Percentiles rank a stretch among this genome's conserved stretches.
Evolutionary conservation across 176 grass and related monocot species (phyloP).

Genomic region (Paspalum vaginatum): DNA sequence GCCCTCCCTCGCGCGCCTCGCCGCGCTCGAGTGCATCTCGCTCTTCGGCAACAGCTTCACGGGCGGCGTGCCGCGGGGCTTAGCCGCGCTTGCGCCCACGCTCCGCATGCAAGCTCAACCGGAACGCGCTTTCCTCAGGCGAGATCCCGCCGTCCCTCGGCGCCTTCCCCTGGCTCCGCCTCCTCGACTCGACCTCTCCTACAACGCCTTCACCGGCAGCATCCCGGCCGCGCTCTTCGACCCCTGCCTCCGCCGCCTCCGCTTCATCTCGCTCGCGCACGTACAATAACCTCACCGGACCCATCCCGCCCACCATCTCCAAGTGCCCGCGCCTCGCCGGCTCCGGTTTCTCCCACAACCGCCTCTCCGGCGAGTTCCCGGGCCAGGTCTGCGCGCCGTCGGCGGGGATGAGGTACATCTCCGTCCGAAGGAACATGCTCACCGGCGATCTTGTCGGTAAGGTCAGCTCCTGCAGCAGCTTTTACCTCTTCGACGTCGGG

Average conservation of each 20-base stretch:
- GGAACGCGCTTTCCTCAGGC: slow-evolving; percentile 73
- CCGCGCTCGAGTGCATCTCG: slow-evolving; percentile 70
- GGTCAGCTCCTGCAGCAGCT: slow-evolving; percentile 54
- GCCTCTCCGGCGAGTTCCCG: slow-evolving; percentile 74
- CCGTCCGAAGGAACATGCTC: slow-evolving; percentile 70
- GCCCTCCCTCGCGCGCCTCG: slow-evolving; percentile 58
- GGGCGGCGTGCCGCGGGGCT: slow-evolving; percentile 52
- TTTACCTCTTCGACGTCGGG: slow-evolving; percentile 87
- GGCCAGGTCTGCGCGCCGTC: slow-evolving; percentile 68
- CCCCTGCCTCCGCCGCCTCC: slow-evolving; percentile 77
- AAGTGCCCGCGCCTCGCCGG: slow-evolving; percentile 75
- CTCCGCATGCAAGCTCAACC: slow-evolving; percentile 94
- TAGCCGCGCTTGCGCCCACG: slow-evolving; percentile 39
- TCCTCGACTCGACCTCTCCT: slow-evolving; percentile 97
- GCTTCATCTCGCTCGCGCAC: slow-evolving; percentile 90
- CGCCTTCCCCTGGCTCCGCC: slow-evolving; percentile 60
- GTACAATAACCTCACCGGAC: slow-evolving; percentile 68
- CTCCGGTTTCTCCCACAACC: slow-evolving; percentile 95
- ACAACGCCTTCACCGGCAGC: slow-evolving; percentile 78
- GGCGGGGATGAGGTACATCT: slow-evolving; percentile 77
- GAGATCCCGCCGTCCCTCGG: slow-evolving; percentile 69
- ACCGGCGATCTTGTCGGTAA: slow-evolving; percentile 56
- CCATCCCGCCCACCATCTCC: slow-evolving; percentile 58
- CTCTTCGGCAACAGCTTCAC: slow-evolving; percentile 78
- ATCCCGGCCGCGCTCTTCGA: slow-evolving; percentile 74